phyloP scores from a whole-genome alignment of 768 basidiomycete genomes.

The Lactarius psammicola region DNA sequence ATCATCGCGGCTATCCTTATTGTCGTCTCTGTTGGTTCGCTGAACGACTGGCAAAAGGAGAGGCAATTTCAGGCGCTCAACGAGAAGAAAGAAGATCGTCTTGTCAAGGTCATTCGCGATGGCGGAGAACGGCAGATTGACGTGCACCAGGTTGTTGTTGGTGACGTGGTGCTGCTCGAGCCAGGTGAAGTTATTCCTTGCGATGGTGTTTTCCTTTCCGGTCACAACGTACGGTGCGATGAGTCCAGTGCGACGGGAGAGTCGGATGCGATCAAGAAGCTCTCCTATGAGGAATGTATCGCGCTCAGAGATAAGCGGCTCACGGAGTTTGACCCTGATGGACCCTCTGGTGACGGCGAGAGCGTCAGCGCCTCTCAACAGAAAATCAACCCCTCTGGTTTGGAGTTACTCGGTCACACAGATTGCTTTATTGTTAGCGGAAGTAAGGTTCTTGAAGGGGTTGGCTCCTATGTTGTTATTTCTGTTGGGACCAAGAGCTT shows the following conservation, averaged over 20 bases:
- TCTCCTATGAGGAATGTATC: constrained; percentile 72
- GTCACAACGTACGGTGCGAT: constrained; percentile 93
- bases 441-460: constrained; percentile 90
- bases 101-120: constrained; percentile 60
- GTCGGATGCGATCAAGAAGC: constrained; percentile 91
- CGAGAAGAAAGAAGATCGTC: constrained; percentile 93
- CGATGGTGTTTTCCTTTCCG: constrained; percentile 90
- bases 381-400: constrained; percentile 27
- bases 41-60: constrained; percentile 99
- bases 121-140: constrained; percentile 34
- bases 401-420: constrained; percentile 49
- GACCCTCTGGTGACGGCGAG: constrained; percentile 23
- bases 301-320: constrained; percentile 41
- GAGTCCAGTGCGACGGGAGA: constrained; percentile 97
- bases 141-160: constrained; percentile 82
- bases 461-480: constrained; percentile 89
- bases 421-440: constrained; percentile 94
- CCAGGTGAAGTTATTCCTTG: constrained; percentile 96
- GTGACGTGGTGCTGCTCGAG: constrained; percentile 88
- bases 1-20: constrained; percentile 75
- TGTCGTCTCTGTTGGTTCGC: constrained; percentile 84
- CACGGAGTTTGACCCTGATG: constrained; percentile 14
- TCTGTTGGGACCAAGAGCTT: constrained; percentile 91
- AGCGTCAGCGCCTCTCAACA: constrained; percentile 31
- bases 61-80: constrained; percentile 91